phyloP scores from a whole-genome alignment of 75 land plant species.

The Isoetes taiwanensis region DNA sequence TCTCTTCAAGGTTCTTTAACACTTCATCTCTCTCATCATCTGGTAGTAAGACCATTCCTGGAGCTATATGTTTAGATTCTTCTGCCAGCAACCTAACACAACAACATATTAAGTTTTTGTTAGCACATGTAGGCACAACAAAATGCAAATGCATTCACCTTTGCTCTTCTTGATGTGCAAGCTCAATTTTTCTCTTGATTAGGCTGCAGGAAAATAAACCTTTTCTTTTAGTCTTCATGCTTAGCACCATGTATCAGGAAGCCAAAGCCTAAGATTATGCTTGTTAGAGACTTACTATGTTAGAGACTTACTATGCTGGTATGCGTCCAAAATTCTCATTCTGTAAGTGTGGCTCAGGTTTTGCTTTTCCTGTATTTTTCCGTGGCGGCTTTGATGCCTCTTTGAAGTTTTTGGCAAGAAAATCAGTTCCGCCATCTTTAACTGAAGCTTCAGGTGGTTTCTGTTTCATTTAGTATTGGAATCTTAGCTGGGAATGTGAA shows the following conservation, averaged over 20 bases:
- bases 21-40: slow-evolving; percentile 21
- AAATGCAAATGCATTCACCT: slow-evolving; percentile 9
- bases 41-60: slow-evolving; percentile 21
- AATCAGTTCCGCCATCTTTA: slow-evolving; percentile 4
- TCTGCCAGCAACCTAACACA: slow-evolving; percentile 16
- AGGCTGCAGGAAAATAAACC: slow-evolving; percentile 14
- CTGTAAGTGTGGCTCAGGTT: not conserved
- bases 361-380: slow-evolving; percentile 3
- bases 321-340: slow-evolving; percentile 27
- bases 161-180: slow-evolving; percentile 15
- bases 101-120: not conserved
- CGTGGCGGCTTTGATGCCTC: slow-evolving; percentile 5
- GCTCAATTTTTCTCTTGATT: slow-evolving; percentile 24
- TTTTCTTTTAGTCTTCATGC: no score
- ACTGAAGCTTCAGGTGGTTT: not conserved
- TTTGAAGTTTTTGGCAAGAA: slow-evolving; percentile 16
- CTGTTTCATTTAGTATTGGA: not conserved
- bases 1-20: slow-evolving; percentile 18
- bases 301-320: slow-evolving; percentile 31
- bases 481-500: no score
- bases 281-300: no score
- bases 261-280: no score
- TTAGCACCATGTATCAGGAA: no score
- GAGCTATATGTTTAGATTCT: slow-evolving; percentile 22
- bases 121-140: not conserved